Percentiles rank a stretch among this genome's conserved stretches.
These are phyloP conservation scores for Prunus padus DNA, from an alignment of 306 rosid genomes.

Conservation along the genomic window DNA sequence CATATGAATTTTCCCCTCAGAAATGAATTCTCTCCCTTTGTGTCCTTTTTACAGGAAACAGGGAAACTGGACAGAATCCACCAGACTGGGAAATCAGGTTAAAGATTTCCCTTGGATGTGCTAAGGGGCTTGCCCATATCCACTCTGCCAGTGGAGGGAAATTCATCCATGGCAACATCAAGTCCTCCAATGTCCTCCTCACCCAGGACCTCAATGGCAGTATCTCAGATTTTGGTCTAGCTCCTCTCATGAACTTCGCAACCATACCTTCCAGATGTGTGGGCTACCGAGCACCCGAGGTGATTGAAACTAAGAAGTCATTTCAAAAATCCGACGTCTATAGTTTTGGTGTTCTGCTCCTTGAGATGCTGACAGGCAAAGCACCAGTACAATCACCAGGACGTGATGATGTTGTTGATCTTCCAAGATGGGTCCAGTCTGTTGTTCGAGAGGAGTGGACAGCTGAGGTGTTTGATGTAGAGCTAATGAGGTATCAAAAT, in stretches of 20 bases:
- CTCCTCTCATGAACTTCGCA: slow-evolving; percentile 51
- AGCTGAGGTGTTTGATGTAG: slow-evolving; percentile 89
- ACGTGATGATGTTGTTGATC: slow-evolving; percentile 67
- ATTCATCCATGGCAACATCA: slow-evolving; percentile 78
- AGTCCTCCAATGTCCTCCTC: slow-evolving; percentile 83
- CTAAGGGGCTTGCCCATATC: slow-evolving; percentile 76
- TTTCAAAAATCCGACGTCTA: slow-evolving; percentile 74
- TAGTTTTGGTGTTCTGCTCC: slow-evolving; percentile 84
- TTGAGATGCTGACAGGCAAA: slow-evolving; percentile 87
- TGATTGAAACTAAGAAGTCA: slow-evolving; percentile 51
- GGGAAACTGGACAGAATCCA: slow-evolving; percentile 51
- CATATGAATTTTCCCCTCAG: neutral
- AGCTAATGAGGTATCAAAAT: slow-evolving; percentile 64
- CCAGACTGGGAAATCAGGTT: slow-evolving; percentile 85
- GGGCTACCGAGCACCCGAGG: slow-evolving; percentile 82
- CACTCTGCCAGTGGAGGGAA: slow-evolving; percentile 75
- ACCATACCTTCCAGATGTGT: slow-evolving; percentile 47
- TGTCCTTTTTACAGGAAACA: slow-evolving; percentile 52
- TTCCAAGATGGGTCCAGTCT: slow-evolving; percentile 89
- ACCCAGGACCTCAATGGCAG: slow-evolving; percentile 57
- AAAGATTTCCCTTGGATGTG: slow-evolving; percentile 72
- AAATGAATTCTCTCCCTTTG: neutral
- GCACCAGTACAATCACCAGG: slow-evolving; percentile 72
- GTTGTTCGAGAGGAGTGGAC: slow-evolving; percentile 96
- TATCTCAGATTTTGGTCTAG: slow-evolving; percentile 76